phyloP scores from a whole-genome alignment of 2,329 filamentous ascomycete genomes.

The Epichloe scottii region DNA sequence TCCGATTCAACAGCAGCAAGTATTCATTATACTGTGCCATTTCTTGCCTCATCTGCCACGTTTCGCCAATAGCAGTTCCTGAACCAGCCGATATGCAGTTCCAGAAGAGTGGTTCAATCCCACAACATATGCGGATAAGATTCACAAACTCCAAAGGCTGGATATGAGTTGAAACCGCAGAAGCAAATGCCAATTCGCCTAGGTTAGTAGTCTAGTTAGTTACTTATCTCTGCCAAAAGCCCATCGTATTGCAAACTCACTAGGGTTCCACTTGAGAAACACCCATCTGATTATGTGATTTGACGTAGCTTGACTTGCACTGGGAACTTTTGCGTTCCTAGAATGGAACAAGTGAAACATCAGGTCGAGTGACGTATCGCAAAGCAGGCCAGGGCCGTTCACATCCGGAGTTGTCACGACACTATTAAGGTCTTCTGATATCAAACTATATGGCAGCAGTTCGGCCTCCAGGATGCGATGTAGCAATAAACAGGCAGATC shows the following conservation, averaged over 20 bases:
- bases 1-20: constrained; percentile 37
- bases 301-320: constrained; percentile 52
- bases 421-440: constrained; percentile 57
- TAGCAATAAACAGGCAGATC: constrained; percentile 65
- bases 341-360: constrained; percentile 58
- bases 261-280: constrained; percentile 68
- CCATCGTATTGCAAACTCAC: constrained; percentile 33
- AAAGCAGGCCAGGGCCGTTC: constrained; percentile 64
- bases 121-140: constrained; percentile 58
- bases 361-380: constrained; percentile 66
- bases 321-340: constrained; percentile 55
- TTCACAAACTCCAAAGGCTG: constrained; percentile 53
- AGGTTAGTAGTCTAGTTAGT: background rate
- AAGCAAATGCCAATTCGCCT: constrained; percentile 58
- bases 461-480: constrained; percentile 51
- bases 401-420: constrained; percentile 68
- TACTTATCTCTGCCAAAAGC: background rate
- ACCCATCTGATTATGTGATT: constrained; percentile 72
- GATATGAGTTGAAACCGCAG: constrained; percentile 49
- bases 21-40: constrained; percentile 37
- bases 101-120: constrained; percentile 26
- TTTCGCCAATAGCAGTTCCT: constrained; percentile 36
- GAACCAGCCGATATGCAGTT: constrained; percentile 23
- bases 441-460: constrained; percentile 53
- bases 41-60: constrained; percentile 31